Evolutionary conservation across 1,139 yeast genomes (phyloP), one percentile per base, ranked within the genome.

Genomic region (Pichia sp.): DNA sequence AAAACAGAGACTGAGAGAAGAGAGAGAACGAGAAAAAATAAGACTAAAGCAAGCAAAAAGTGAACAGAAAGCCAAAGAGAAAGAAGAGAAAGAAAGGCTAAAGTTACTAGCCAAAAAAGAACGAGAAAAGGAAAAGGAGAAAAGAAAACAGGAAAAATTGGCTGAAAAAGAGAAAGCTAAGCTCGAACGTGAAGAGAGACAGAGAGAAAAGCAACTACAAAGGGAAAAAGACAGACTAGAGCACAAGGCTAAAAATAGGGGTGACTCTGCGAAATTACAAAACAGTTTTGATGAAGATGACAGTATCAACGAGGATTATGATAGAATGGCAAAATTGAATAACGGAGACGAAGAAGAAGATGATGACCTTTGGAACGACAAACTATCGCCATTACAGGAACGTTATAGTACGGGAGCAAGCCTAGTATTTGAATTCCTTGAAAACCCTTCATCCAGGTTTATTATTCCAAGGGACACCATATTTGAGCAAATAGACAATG

Each of bases 361-460:
- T 51, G 63, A 62, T 49, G 62, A 58, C 44, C 58, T 59, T 43
- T 68, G 70, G 58, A 80, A 77, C 53, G 80, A 75, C 48, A 81
- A 80, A 60, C 68, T 85, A 50, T 85, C 93, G 0, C 85, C 90
- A 0, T 85, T 86, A 60, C 95, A 86, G 62, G 91, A 84, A 59
- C 76, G 80, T 62, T 86, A 86, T 62, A 70, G 80, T 40, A 69
- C 77, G 41, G 80, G 82, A 62, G 90, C 95, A 0, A 86, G 88
- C 47, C 67, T 93, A 46, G 82, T 90, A 13, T 84, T 93, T 68
- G 99, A 93, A 67, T 91, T 83, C 69, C 78, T 78, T 40, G 98
- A 93, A 61, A 85, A 84, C 65, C 79, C 95, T 0, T 78, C 85
- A 50, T 85, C 85, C 9, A 75, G 98, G 52, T 91, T 79, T 62